Evolutionary conservation across 129 eudicot genomes (phyloP), one percentile per base, ranked within the genome.

Genomic region (Gnaphalium uliginosum): DNA sequence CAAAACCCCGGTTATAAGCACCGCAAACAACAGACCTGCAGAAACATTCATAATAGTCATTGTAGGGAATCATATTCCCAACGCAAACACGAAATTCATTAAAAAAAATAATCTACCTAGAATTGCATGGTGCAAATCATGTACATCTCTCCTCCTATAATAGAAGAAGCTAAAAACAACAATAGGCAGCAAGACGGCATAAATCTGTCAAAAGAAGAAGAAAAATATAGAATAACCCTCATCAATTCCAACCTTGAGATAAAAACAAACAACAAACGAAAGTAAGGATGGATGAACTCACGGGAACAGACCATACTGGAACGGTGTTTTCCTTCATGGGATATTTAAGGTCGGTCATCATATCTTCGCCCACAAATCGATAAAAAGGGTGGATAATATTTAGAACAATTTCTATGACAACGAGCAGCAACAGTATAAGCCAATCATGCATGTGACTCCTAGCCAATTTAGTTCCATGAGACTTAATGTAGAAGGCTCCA

Each of bases 281-380:
- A 10, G 50, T 10, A 43, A 43, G 50, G 15, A 43, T 11, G 50
- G 17, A 10, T 2, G 50, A 59, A 82, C 98, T 92, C 75, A 89
- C 98, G 19, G 98, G 98, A 84, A 92, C 94, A 3, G 94, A 81
- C 98, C 96, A 92, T 9, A 84, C 71, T 0, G 98, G 98, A 21
- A 92, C 98, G 0, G 96, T 92, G 78, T 92, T 92, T 9, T 80
- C 87, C 76, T 87, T 92, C 88, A 87, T 80, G 25, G 98, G 98
- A 75, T 87, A 92, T 80, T 19, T 89, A 54, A 92, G 92, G 73
- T 92, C 98, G 0, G 65, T 59, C 94, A 92, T 84, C 98, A 92
- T 92, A 78, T 79, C 96, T 79, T 81, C 25, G 24, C 94, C 89
- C 77, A 89, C 94, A 54, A 84, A 92, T 1, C 96, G 96, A 60